Conservation (phyloP, 345 rosid genomes). For the Nasturtium officinale region DNA sequence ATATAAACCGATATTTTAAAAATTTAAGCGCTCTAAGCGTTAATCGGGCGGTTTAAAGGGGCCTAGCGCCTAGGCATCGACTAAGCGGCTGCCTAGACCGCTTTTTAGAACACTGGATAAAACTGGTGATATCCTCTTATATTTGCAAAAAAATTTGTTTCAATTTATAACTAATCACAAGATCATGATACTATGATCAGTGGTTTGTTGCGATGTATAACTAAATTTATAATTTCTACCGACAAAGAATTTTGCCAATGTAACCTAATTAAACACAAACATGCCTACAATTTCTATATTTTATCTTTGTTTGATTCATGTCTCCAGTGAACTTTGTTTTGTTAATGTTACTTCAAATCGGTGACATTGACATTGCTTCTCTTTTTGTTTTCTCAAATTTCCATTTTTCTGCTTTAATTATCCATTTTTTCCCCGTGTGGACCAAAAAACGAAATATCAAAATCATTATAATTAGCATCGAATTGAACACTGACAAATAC, state of each 20-base stretch:
- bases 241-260: slow-evolving; percentile 7
- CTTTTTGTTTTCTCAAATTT: slow-evolving; percentile 33
- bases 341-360: slow-evolving; percentile 36
- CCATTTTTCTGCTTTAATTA: slow-evolving; percentile 25
- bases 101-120: too few relatives aligned
- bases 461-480: slow-evolving; percentile 31
- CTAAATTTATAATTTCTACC: slow-evolving; percentile 17
- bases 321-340: slow-evolving; percentile 29
- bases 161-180: background rate
- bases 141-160: background rate
- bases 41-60: too few relatives aligned
- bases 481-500: slow-evolving; percentile 33
- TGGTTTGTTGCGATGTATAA: background rate
- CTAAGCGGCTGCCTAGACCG: too few relatives aligned
- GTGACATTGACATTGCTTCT: slow-evolving; percentile 37
- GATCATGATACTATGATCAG: background rate
- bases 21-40: too few relatives aligned
- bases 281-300: slow-evolving; percentile 6
- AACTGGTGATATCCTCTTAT: background rate
- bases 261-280: slow-evolving; percentile 27
- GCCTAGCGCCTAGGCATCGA: too few relatives aligned
- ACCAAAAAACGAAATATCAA: slow-evolving; percentile 35
- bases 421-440: slow-evolving; percentile 43
- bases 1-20: too few relatives aligned
- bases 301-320: slow-evolving; percentile 29